phyloP scores from a whole-genome alignment of 2,329 filamentous ascomycete species.

The Penicillium sp. region DNA sequence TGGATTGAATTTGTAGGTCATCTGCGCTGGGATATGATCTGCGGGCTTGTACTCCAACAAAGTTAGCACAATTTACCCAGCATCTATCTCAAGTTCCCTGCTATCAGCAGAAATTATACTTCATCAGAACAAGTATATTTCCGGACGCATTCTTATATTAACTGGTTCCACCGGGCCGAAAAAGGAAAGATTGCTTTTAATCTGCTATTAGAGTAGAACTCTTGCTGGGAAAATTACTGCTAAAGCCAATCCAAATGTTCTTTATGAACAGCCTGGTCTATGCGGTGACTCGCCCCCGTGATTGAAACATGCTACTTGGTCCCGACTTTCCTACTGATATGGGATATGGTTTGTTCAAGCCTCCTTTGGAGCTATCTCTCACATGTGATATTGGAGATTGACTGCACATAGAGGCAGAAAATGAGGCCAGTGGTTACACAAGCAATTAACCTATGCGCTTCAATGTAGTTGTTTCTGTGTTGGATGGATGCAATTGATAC shows the following conservation, averaged over 20 bases:
- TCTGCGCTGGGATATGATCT: slow-evolving; percentile 19
- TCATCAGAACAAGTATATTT: neutral
- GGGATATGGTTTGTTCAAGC: neutral
- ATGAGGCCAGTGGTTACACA: slow-evolving; percentile 1
- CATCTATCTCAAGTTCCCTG: neutral
- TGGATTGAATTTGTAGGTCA: slow-evolving; percentile 19
- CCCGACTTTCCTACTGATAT: neutral
- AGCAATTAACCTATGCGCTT: neutral
- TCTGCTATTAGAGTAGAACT: neutral
- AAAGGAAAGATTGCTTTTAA: neutral
- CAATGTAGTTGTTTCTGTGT: neutral
- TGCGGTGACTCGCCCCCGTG: neutral
- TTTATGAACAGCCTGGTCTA: neutral
- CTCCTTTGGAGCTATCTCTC: neutral
- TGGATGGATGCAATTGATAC: neutral
- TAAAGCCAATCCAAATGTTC: neutral
- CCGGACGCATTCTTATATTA: neutral
- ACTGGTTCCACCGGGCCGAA: neutral
- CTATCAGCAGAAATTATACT: neutral
- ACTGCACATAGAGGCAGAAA: neutral
- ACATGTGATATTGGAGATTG: slow-evolving; percentile 1
- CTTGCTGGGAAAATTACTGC: neutral
- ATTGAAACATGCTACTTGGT: neutral
- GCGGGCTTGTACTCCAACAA: slow-evolving; percentile 8
- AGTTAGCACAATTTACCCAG: slow-evolving; percentile 7